These are phyloP conservation scores for Botryotinia calthae DNA, from an alignment of 2,329 filamentous ascomycete species.

Conservation along the genomic window DNA sequence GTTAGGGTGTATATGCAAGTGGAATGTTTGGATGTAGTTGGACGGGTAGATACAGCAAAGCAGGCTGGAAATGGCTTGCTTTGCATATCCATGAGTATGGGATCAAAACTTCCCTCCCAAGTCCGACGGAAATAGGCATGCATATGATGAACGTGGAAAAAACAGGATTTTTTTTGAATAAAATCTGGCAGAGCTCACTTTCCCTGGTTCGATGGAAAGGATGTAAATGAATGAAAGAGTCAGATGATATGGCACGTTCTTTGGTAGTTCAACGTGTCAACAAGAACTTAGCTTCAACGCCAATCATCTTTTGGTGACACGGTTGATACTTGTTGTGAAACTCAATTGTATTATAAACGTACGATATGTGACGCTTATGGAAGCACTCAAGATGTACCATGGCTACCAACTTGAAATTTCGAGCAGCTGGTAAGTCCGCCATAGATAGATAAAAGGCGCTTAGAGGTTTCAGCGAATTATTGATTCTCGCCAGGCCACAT, in stretches of 20 bases:
- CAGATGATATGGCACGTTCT: not conserved
- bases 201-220: not conserved
- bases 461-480: not conserved
- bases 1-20: constrained; percentile 5
- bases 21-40: not conserved
- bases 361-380: constrained; percentile 18
- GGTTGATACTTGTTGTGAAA: not conserved
- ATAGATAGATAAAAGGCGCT: not conserved
- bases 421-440: not conserved
- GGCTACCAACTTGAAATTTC: constrained; percentile 8
- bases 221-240: not conserved
- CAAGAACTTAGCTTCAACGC: not conserved
- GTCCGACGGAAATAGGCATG: constrained; percentile 13
- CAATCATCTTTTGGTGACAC: constrained; percentile 7
- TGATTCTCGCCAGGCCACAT: not conserved
- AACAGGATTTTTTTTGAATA: not conserved
- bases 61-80: constrained; percentile 2
- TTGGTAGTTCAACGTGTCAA: constrained; percentile 1
- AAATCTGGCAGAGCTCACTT: not conserved
- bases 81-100: constrained; percentile 10
- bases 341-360: constrained; percentile 15
- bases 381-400: constrained; percentile 17
- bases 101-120: constrained; percentile 13
- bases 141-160: constrained; percentile 18
- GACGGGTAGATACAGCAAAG: constrained; percentile 7